Conservation (phyloP, 257 asterid species). For the Przewalskia tangutica region DNA sequence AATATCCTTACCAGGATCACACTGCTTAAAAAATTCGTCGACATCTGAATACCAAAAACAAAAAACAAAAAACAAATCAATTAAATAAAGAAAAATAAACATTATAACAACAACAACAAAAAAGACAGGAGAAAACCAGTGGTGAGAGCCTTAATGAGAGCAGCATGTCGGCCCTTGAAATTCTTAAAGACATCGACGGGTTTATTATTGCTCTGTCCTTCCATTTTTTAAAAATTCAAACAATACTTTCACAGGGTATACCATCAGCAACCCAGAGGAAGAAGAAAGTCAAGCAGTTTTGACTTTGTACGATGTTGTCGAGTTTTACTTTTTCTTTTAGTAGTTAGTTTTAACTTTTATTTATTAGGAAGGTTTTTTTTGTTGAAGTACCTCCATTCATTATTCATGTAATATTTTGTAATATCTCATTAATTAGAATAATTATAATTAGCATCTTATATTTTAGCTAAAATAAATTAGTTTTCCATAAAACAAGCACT, state of each 20-base stretch:
- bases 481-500: no score
- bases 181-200: constrained; percentile 33
- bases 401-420: no score
- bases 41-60: constrained; percentile 23
- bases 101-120: neutral
- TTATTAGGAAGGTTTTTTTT: no score
- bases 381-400: no score
- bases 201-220: constrained; percentile 15
- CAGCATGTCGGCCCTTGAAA: constrained; percentile 36
- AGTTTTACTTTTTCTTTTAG: no score
- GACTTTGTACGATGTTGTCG: neutral
- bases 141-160: constrained; percentile 37
- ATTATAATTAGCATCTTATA: no score
- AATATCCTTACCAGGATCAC: constrained; percentile 35
- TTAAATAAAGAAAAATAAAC: neutral
- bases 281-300: neutral
- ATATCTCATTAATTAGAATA: no score
- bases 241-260: neutral
- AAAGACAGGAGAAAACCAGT: constrained; percentile 14
- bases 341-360: no score
- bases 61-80: neutral
- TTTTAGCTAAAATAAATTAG: no score
- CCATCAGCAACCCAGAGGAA: neutral
- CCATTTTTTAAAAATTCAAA: neutral
- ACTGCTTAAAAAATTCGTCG: constrained; percentile 26